Conservation (phyloP, 768 basidiomycete species). For the Epithele typhae region DNA sequence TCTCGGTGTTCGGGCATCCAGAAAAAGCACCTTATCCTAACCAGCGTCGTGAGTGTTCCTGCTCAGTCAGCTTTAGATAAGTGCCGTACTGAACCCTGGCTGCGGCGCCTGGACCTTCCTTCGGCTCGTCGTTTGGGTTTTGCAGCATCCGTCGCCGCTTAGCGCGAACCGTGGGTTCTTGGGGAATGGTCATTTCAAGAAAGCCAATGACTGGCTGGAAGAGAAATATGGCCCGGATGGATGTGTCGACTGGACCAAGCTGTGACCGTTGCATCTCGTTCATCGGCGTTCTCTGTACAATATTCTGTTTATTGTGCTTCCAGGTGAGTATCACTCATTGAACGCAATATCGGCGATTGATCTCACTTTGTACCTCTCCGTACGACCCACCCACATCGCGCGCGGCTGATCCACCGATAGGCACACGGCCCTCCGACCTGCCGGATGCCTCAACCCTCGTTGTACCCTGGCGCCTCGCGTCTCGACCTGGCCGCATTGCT, state of each 20-base stretch:
- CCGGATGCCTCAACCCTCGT: too few species aligned
- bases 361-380: too few species aligned
- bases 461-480: too few species aligned
- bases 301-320: too few species aligned
- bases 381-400: too few species aligned
- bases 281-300: too few species aligned
- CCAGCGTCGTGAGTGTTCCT: conserved; percentile 55
- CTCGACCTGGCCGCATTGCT: too few species aligned
- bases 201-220: conserved; percentile 85
- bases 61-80: background rate
- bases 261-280: conserved; percentile 15
- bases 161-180: conserved; percentile 78
- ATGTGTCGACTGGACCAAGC: conserved; percentile 69
- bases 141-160: conserved; percentile 79
- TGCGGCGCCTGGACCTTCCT: background rate
- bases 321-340: too few species aligned
- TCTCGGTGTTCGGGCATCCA: conserved; percentile 23
- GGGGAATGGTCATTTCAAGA: conserved; percentile 85
- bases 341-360: too few species aligned
- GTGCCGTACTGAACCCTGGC: background rate
- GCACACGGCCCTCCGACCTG: too few species aligned
- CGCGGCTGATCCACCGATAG: too few species aligned
- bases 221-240: conserved; percentile 69
- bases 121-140: background rate
- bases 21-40: conserved; percentile 79